phyloP scores from a whole-genome alignment of 768 basidiomycete species.

The Rhizopogon vulgaris region DNA sequence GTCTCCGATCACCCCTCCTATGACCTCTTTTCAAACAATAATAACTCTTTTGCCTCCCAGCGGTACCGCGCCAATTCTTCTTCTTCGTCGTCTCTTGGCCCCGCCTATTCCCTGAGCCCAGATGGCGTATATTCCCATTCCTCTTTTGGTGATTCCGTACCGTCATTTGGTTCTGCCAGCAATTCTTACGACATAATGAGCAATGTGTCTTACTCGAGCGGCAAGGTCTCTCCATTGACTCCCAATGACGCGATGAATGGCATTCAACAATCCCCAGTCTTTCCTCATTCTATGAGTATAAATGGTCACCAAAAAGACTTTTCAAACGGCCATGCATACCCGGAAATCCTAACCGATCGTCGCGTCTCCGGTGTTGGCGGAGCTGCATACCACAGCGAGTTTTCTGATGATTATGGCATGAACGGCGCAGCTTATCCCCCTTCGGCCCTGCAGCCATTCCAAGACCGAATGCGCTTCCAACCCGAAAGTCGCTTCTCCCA shows the following conservation, averaged over 20 bases:
- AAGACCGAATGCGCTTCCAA: constrained; percentile 54
- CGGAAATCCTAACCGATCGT: constrained; percentile 56
- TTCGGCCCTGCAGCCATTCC: constrained; percentile 50
- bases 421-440: constrained; percentile 42
- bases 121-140: constrained; percentile 56
- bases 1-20: constrained; percentile 54
- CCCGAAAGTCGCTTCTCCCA: constrained; percentile 50
- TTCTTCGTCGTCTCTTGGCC: constrained; percentile 63
- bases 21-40: constrained; percentile 55
- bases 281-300: constrained; percentile 37
- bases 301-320: constrained; percentile 48
- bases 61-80: constrained; percentile 71
- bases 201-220: constrained; percentile 56
- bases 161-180: constrained; percentile 48
- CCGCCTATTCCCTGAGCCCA: constrained; percentile 44
- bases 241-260: constrained; percentile 57
- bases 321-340: constrained; percentile 41
- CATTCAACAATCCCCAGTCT: constrained; percentile 50
- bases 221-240: constrained; percentile 72
- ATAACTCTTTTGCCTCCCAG: constrained; percentile 42
- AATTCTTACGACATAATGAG: constrained; percentile 62
- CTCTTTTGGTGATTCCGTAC: constrained; percentile 54
- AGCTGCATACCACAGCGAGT: constrained; percentile 49
- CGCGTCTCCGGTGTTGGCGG: constrained; percentile 42
- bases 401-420: constrained; percentile 59